Evolutionary conservation across 768 basidiomycete species (phyloP).

Genomic region (Brasilioporus rufonigricans): DNA sequence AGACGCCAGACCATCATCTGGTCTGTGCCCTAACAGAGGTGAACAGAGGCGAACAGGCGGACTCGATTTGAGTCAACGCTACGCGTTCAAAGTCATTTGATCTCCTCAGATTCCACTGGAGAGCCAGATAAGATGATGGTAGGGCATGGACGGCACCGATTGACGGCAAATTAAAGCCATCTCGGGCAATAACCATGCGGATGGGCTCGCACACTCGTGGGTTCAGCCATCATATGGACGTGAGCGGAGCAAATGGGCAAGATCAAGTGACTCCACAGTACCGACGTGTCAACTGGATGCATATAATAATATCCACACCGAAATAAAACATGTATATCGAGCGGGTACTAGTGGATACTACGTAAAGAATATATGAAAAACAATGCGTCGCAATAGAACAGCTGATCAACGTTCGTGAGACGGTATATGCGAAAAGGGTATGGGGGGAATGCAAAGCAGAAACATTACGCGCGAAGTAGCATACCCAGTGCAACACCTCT

Average conservation of each 20-base stretch:
- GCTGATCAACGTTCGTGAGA: conserved; percentile 6
- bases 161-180: no score
- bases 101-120: not conserved
- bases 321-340: conserved; percentile 19
- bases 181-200: not conserved
- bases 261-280: not conserved
- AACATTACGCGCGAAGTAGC: conserved; percentile 12
- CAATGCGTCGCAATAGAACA: conserved; percentile 9
- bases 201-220: not conserved
- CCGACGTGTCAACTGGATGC: not conserved
- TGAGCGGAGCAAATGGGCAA: not conserved
- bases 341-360: conserved; percentile 18
- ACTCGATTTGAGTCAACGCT: no score
- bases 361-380: conserved; percentile 14
- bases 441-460: conserved; percentile 14
- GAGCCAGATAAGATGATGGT: not conserved
- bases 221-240: not conserved
- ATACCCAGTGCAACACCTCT: conserved; percentile 16
- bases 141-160: not conserved
- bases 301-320: conserved; percentile 1
- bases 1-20: not conserved
- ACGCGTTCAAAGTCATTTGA: not conserved
- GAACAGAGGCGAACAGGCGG: no score
- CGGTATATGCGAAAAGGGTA: conserved; percentile 28
- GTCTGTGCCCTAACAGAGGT: no score